Evolutionary conservation across 2,329 filamentous ascomycete species (phyloP).

Genomic region (Botryosphaeria dothidea): DNA sequence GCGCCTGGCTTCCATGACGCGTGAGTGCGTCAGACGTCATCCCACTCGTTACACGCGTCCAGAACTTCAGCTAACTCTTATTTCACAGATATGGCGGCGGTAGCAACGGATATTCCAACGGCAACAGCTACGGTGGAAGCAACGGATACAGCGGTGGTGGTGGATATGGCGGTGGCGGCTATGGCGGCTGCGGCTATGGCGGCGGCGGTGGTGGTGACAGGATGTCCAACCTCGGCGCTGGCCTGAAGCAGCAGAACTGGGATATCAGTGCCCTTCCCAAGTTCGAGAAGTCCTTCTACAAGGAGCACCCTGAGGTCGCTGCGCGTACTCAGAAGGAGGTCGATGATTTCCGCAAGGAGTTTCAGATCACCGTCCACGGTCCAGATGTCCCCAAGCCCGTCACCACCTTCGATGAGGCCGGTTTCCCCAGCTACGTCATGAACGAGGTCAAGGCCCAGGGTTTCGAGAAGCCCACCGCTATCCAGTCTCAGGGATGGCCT

Average conservation of each 20-base stretch:
- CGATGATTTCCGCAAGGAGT: conserved; percentile 80
- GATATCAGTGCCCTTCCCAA: conserved; percentile 81
- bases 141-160: conserved; percentile 28
- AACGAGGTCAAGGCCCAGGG: conserved; percentile 98
- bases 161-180: conserved; percentile 26
- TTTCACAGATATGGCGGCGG: conserved; percentile 1
- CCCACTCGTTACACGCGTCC: not conserved
- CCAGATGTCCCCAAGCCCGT: conserved; percentile 86
- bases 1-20: conserved; percentile 4
- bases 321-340: conserved; percentile 76
- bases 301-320: conserved; percentile 81
- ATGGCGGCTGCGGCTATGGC: conserved; percentile 41
- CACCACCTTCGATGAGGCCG: conserved; percentile 95
- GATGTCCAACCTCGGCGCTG: conserved; percentile 88
- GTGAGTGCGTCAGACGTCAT: not conserved
- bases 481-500: conserved; percentile 98
- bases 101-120: conserved; percentile 30
- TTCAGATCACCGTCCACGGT: conserved; percentile 82
- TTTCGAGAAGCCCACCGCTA: conserved; percentile 89
- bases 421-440: conserved; percentile 96
- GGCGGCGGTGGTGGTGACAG: conserved; percentile 79
- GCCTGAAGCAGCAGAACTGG: conserved; percentile 86
- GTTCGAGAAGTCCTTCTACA: conserved; percentile 99
- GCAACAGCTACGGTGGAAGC: conserved; percentile 30
- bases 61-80: not conserved